These are phyloP conservation scores for Sugiyamaella lignohabitans DNA, from an alignment of 805 yeast species.

Conservation along the genomic window DNA sequence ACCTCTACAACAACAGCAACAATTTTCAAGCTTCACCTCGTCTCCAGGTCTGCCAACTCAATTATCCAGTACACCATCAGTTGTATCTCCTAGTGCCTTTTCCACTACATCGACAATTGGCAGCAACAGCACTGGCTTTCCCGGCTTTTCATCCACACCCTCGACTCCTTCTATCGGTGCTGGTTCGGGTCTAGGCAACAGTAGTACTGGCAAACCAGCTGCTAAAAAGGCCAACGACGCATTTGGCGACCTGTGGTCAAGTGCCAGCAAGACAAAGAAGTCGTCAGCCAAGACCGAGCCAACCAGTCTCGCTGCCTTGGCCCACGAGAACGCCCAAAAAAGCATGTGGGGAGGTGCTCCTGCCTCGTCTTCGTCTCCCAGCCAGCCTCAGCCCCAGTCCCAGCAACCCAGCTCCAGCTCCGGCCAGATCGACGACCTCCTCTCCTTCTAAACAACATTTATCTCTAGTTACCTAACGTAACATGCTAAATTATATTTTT, in stretches of 20 bases:
- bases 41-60: conserved; percentile 10
- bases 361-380: background rate
- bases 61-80: conserved; percentile 11
- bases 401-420: background rate
- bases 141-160: conserved; percentile 10
- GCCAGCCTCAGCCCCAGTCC: background rate
- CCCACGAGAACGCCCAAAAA: conserved; percentile 26
- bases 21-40: conserved; percentile 12
- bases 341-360: conserved; percentile 25
- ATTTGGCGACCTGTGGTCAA: conserved; percentile 36
- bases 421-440: conserved; percentile 3
- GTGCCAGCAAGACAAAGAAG: conserved; percentile 22
- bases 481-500: too few species aligned
- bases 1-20: background rate
- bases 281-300: conserved; percentile 8
- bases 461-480: background rate
- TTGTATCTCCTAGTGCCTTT: conserved; percentile 13
- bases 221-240: conserved; percentile 28
- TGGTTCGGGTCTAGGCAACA: background rate
- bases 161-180: conserved; percentile 12
- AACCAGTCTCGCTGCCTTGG: conserved; percentile 21
- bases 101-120: conserved; percentile 7
- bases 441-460: conserved; percentile 1
- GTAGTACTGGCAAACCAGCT: conserved; percentile 14
- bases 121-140: conserved; percentile 3